Base-by-base conservation (phyloP, 306 rosid species). In the Cicer arietinum region DNA sequence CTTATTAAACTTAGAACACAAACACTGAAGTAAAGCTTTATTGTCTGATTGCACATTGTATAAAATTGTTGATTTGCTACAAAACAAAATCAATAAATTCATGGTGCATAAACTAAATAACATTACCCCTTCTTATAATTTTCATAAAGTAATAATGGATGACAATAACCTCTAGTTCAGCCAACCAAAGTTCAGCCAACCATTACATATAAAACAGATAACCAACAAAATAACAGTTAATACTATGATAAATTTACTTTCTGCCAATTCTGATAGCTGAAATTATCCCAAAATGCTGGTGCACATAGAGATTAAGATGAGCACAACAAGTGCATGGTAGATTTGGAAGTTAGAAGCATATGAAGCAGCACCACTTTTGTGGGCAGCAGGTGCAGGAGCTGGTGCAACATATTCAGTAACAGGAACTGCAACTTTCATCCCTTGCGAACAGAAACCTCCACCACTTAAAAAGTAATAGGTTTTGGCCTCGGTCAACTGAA, bases 401-500 rank as follows among this genome's bases (percentile, higher is more conserved):
- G 76, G 66, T 12, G 73, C 75, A 25, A 8, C 17, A 77, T 63
- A 9, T 4, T 78, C 41, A 35, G 22, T 10, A 53, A 85, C 90
- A 1, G 43, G 1, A 16, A 92, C 61, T n/a, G 87, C 79, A 58
- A 88, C 81, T 52, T 83, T 87, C 86, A 90, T 14, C 2, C 96
- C 92, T 0, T 82, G 39, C 65, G 20, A 81, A 82, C 93, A 92
- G 81, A 30, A 74, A 9, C 90, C 93, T 56, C 90, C 80, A 9
- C 88, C 77, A 56, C 86, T 77, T 58, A 88, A 13, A 75, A 90
- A 90, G 86, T 85, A 92, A 75, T 88, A 90, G 5, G 84, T 80
- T 47, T 74, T 80, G 0, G 45, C 52, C 76, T 85, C 84, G 1
- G 6, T 71, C 7, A 90, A 53, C 40, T 87, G 51, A 69, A 74